phyloP scores from a whole-genome alignment of 805 yeast genomes.

The Lachancea cidri region DNA sequence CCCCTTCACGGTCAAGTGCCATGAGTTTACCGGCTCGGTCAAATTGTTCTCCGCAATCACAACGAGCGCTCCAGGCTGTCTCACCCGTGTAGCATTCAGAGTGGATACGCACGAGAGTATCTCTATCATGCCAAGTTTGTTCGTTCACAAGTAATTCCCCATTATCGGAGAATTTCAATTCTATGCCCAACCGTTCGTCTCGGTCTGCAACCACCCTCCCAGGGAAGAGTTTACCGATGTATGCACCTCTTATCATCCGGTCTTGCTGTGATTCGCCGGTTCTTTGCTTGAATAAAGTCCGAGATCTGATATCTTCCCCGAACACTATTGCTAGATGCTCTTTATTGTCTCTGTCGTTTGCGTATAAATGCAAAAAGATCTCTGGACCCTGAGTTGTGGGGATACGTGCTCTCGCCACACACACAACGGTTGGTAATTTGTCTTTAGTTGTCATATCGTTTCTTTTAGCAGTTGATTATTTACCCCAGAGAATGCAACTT shows the following conservation, averaged over 20 bases:
- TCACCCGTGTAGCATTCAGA: conserved; percentile 99
- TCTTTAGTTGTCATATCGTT: background rate
- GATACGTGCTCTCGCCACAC: conserved; percentile 91
- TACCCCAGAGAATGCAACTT: background rate
- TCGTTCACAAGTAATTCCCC: conserved; percentile 22
- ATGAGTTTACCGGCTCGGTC: conserved; percentile 95
- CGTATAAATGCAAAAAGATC: conserved; percentile 83
- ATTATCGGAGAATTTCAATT: conserved; percentile 41
- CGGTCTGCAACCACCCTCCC: conserved; percentile 70
- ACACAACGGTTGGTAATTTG: conserved; percentile 66
- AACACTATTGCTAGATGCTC: conserved; percentile 97
- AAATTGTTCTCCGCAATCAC: conserved; percentile 99
- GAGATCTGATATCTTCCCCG: conserved; percentile 85
- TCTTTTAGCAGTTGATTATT: background rate
- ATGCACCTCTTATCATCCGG: conserved; percentile 98
- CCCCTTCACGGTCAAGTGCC: conserved; percentile 34
- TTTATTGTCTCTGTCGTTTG: conserved; percentile 79
- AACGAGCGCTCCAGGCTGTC: conserved; percentile 98
- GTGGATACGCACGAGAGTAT: conserved; percentile 78
- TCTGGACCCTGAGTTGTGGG: conserved; percentile 96
- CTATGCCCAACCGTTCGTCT: conserved; percentile 43
- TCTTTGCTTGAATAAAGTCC: conserved; percentile 57
- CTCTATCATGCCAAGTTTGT: conserved; percentile 29
- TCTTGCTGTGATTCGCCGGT: conserved; percentile 78
- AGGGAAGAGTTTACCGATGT: conserved; percentile 83